Evolutionary conservation across 805 yeast genomes (phyloP).

Genomic region (Metschnikowia rubicola): DNA sequence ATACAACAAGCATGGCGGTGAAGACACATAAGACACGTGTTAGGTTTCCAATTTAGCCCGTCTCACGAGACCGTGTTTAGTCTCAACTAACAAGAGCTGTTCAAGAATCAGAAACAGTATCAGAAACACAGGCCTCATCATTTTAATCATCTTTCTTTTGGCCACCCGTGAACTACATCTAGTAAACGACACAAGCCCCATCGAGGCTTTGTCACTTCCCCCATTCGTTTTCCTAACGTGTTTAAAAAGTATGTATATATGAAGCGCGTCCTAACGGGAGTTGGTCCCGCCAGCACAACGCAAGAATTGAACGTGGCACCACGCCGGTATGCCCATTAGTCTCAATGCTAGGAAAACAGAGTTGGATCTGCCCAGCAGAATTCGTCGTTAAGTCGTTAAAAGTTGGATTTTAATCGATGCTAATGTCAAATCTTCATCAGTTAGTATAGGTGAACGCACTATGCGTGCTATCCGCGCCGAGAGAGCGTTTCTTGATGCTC

Average conservation of each 20-base stretch:
- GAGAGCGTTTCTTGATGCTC: conserved; percentile 26
- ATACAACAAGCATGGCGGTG: too few species aligned
- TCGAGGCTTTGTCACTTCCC: background rate
- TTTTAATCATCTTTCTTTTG: too few species aligned
- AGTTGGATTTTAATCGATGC: conserved; percentile 38
- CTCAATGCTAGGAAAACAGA: conserved; percentile 19
- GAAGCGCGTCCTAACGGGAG: background rate
- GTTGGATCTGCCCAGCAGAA: conserved; percentile 22
- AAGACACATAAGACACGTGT: too few species aligned
- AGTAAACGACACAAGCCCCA: too few species aligned
- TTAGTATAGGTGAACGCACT: conserved; percentile 30
- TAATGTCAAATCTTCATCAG: conserved; percentile 17
- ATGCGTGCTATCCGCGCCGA: conserved; percentile 10
- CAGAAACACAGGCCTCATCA: too few species aligned
- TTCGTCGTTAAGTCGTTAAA: conserved; percentile 27
- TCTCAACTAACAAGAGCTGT: too few species aligned
- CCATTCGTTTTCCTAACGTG: conserved; percentile 9
- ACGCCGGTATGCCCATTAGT: conserved; percentile 17
- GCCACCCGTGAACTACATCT: too few species aligned
- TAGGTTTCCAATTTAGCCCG: too few species aligned
- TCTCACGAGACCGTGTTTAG: too few species aligned
- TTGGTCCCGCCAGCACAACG: conserved; percentile 2
- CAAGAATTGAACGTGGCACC: conserved; percentile 16
- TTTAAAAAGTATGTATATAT: conserved; percentile 4
- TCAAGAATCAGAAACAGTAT: too few species aligned